Percentiles rank a stretch among this genome's conserved stretches.
phyloP scores from a whole-genome alignment of 129 eudicot genomes.

The Chrysanthemum makinoi region DNA sequence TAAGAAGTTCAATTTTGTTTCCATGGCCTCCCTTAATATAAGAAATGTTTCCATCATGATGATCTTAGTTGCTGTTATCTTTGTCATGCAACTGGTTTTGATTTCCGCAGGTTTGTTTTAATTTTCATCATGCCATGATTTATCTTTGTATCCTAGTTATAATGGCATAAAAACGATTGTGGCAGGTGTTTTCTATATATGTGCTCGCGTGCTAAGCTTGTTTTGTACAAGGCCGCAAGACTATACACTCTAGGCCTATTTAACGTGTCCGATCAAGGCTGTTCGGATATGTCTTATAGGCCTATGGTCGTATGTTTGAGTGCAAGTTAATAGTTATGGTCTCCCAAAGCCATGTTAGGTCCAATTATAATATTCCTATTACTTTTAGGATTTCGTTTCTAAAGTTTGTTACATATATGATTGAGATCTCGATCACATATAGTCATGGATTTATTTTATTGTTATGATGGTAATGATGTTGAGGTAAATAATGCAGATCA shows the following conservation, averaged over 20 bases:
- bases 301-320: no score
- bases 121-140: background rate
- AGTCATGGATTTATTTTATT: background rate
- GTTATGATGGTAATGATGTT: background rate
- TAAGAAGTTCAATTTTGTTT: constrained; percentile 2
- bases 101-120: constrained; percentile 27
- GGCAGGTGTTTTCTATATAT: no score
- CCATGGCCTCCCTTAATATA: constrained; percentile 20
- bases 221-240: background rate
- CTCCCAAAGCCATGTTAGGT: background rate
- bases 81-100: constrained; percentile 23
- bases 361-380: background rate
- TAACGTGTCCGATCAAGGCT: no score
- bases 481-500: constrained; percentile 20
- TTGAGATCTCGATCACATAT: background rate
- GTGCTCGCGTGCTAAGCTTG: no score
- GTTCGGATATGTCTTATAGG: no score
- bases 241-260: no score
- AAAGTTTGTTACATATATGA: background rate
- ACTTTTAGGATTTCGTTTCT: background rate
- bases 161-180: no score
- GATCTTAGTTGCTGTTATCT: constrained; percentile 23
- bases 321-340: background rate
- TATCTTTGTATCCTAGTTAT: background rate
- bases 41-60: constrained; percentile 18